Conservation (phyloP, 1,284 basidiomycete species). For the Irpex sp. region DNA sequence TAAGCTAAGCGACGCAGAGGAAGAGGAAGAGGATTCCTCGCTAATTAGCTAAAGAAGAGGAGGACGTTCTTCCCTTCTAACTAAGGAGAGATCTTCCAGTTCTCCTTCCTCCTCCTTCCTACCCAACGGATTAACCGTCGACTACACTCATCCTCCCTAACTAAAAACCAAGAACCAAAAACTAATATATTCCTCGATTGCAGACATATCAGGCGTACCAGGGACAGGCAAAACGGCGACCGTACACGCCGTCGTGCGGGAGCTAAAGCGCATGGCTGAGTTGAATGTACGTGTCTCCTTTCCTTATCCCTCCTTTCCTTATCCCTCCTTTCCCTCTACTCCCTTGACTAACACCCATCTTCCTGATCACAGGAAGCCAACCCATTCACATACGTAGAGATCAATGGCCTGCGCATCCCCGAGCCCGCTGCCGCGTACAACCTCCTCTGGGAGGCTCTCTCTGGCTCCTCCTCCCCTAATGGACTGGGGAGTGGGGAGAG, state of each 20-base stretch:
- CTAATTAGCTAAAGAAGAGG: too few species aligned
- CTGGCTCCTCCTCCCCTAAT: conserved; percentile 52
- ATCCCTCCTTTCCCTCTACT: too few species aligned
- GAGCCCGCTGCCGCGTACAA: conserved; percentile 87
- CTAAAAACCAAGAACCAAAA: too few species aligned
- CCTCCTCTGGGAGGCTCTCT: conserved; percentile 87
- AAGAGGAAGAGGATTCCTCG: too few species aligned
- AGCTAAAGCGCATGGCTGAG: conserved; percentile 84
- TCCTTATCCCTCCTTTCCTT: not conserved
- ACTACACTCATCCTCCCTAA: too few species aligned
- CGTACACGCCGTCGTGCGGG: conserved; percentile 87
- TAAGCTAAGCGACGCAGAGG: too few species aligned
- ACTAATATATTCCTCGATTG: not conserved
- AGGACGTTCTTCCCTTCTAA: too few species aligned
- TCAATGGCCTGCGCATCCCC: conserved; percentile 93
- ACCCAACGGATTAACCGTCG: too few species aligned
- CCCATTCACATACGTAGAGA: conserved; percentile 96
- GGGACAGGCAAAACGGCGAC: conserved; percentile 99
- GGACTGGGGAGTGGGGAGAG: conserved; percentile 58
- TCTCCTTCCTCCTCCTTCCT: too few species aligned
- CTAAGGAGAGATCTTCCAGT: too few species aligned
- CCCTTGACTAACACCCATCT: too few species aligned
- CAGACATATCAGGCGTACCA: conserved; percentile 96
- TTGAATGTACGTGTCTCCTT: conserved; percentile 51
- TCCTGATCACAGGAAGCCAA: conserved; percentile 66